Evolutionary conservation across 371 early-diverging fungal species (phyloP), one percentile per base, ranked within the genome.

Genomic region (Haplosporangium sp.): DNA sequence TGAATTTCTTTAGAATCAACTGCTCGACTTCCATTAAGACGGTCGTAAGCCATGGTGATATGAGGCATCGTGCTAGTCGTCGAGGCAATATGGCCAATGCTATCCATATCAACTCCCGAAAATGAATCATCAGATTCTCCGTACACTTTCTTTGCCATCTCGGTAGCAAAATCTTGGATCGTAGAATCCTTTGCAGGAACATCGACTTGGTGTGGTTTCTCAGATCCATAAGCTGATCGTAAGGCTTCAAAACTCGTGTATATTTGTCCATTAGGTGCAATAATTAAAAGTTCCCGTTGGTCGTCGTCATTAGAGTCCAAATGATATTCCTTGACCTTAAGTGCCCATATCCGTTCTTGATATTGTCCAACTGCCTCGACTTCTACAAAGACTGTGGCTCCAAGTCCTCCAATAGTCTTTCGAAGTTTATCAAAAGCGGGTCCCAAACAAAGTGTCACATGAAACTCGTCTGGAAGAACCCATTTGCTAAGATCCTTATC

Each of bases 11-110:
- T 61, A 50, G 81, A 67, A 10, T 74, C 81, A 17, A 62, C 57
- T 0, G 72, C 71, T 3, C 68, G 63, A 19, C 69, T 61, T 3
- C 81, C 81, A 44, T 74, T 74, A 39, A 71, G 68, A 2, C 71
- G 71, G 53, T 79, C 81, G 38, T 74, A 74, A 1, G 71, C 81
- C 65, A 79, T 63, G 8, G 81, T 79, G 38, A 79, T 71, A n/a
- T 71, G 71, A 0, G 74, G 71, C 4, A 55, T 17, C 0, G 52
- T 63, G 3, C 48, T 20, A 20, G 53, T 45, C 50, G 56, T 67
- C 34, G 64, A 19, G 10, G 60, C 39, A 19, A 79, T 4, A 42
- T 74, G 71, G 20, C 81, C 81, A 17, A 68, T 35, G 20, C 57
- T 59, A 9, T 60, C 61, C 40, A 79, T 44, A 35, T 79, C 65